Evolutionary conservation across 164 flowering plant genomes (phyloP), one percentile per base, ranked within the genome.

Genomic region (Tetracentron sinense): DNA sequence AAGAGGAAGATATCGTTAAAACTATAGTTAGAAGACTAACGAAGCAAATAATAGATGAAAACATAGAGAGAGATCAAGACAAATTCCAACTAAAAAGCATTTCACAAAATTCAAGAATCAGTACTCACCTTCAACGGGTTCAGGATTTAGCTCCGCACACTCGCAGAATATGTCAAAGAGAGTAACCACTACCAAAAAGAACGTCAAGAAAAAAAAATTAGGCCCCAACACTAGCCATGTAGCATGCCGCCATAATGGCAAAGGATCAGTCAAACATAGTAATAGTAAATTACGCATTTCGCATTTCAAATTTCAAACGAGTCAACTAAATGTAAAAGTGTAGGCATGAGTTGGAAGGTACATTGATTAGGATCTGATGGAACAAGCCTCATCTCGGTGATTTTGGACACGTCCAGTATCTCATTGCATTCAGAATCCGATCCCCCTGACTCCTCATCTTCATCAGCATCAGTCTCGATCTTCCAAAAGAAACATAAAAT

Each of bases 141-240:
- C 98, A 25, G 97, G 98, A 77, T 93, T 93, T 46, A 90, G 79
- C 76, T 90, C 97, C 29, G 97, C 98, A 72, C 97, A 88, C 72
- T 89, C 82, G 65, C 94, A 88, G 69, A 93, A 93, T 59, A 86
- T 58, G 28, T 82, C 74, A 62, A 93, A 93, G 62, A 93, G 68
- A n/a, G 70, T 63, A 64, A 85, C 96, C 94, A 93, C 96, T 93
- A 66, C 16, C 52, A 29, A n/a, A n/a, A n/a, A 64, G 61, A 11
- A 70, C 31, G 46, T 61, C 31, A 74, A 72, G 64, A 66, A 58
- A 30, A 30, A 27, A n/a, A 25, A 38, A 25, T 53, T 27, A 59
- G 42, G 25, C 60, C 26, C 25, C 59, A 54, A 35, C 6, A 27
- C 14, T n/a, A 28, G 35, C 27, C 8, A 56, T 14, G 14, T 11